Base-by-base conservation (phyloP, 495 filamentous ascomycete species). In the Chaetomidium leptoderma region DNA sequence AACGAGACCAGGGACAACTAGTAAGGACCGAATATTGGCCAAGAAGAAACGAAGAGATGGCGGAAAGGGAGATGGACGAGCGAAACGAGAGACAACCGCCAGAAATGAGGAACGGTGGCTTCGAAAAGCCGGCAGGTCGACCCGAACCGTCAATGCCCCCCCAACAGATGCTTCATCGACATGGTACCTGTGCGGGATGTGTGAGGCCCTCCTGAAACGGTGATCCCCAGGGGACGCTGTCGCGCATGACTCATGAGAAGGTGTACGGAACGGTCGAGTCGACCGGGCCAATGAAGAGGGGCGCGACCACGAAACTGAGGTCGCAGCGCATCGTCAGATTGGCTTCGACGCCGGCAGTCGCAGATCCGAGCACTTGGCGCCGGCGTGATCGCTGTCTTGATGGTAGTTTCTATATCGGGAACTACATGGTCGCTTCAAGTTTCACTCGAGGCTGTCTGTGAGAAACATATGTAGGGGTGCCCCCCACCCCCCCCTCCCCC, bases 171-270 rank as follows among this genome's bases (percentile, higher is more conserved):
- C 9, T 35, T 32, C 2, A 44, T 10, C 7, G 6, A 27, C n/a
- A n/a, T n/a, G n/a, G n/a, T n/a, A n/a, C 30, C 29, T 53, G 43
- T 52, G 27, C 23, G 33, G 14, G 23, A 17, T n/a, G 37, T 13
- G 30, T 40, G 40, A 54, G 19, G 29, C 21, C 19, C 21, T 36
- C 47, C 45, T 63, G 60, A 59, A 63, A 63, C 60, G 33, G n/a
- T 55, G 46, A 59, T 59, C 56, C 37, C 35, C 51, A 56, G 52
- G n/a, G 52, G 27, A 59, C 30, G 11, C 32, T 24, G 42, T 26
- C 33, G 9, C n/a, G 57, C 48, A 39, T 53, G 13, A 47, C n/a
- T 49, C 48, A 39, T 53, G 13, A 47, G 5, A 21, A 21, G 30
- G n/a, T 30, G 19, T 8, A 59, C 45, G 36, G 37, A n/a, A 17